Conservation (phyloP, 192 early-diverging fungal species). For the Gonapodya sp. region DNA sequence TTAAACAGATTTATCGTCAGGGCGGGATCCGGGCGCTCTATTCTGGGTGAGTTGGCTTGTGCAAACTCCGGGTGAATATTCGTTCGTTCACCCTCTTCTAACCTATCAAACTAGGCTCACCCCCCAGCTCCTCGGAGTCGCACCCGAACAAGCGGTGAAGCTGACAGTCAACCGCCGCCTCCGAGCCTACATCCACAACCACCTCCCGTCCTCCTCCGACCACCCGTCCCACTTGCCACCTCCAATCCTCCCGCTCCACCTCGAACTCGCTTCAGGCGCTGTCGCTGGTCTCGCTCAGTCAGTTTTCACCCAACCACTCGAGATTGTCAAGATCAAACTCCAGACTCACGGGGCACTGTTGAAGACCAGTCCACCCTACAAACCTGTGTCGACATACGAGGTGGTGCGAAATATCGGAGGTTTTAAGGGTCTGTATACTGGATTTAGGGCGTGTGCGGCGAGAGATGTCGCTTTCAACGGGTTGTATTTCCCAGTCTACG, state of each 20-base stretch:
- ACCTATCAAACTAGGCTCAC: background rate
- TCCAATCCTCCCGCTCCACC: background rate
- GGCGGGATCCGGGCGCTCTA: conserved; percentile 87
- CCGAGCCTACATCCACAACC: conserved; percentile 32
- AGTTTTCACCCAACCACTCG: conserved; percentile 91
- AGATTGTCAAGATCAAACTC: conserved; percentile 98
- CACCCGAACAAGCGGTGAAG: conserved; percentile 98
- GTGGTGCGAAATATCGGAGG: background rate
- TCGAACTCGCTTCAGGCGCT: background rate
- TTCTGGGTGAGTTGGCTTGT: conserved; percentile 58
- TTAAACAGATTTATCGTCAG: conserved; percentile 84
- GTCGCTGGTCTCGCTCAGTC: background rate
- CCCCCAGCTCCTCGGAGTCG: conserved; percentile 51
- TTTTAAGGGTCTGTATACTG: background rate
- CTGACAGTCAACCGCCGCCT: conserved; percentile 93
- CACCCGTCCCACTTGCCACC: background rate
- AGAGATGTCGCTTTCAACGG: background rate
- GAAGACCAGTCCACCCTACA: background rate
- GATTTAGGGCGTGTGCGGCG: background rate
- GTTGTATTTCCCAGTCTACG: background rate
- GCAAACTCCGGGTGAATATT: background rate
- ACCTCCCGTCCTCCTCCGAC: background rate
- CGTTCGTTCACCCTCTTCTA: background rate
- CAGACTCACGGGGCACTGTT: conserved; percentile 31
- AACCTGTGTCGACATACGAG: background rate